Evolutionary conservation across 306 rosid species (phyloP).

Genomic region (Cucurbita pepo): DNA sequence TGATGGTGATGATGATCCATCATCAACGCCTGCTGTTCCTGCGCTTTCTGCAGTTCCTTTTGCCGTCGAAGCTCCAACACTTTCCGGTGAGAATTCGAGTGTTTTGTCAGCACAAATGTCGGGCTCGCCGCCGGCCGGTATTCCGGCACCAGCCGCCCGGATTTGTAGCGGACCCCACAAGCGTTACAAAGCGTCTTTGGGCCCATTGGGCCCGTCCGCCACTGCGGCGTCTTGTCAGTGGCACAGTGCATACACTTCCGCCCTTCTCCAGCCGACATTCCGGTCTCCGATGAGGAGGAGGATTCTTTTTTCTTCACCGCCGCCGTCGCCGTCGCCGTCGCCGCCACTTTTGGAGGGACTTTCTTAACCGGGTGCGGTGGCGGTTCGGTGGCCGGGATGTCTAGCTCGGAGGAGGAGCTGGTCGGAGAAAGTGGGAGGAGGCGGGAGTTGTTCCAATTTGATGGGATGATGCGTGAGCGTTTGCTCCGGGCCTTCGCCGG

Average conservation of each 20-base stretch:
- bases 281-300: neutral
- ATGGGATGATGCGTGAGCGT: constrained; percentile 49
- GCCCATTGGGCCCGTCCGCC: constrained; percentile 4
- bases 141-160: neutral
- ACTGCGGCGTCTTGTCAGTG: constrained; percentile 2
- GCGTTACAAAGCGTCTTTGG: constrained; percentile 2
- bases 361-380: constrained; percentile 15
- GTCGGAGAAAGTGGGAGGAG: constrained; percentile 43
- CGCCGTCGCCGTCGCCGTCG: neutral
- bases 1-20: constrained; percentile 21
- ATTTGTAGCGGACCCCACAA: neutral
- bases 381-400: neutral
- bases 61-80: neutral
- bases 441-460: constrained; percentile 67
- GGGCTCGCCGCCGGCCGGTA: constrained; percentile 1
- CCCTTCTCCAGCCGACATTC: constrained; percentile 12
- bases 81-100: neutral
- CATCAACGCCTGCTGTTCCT: constrained; percentile 1
- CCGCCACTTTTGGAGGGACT: neutral
- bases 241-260: constrained; percentile 2
- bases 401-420: neutral
- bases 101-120: neutral
- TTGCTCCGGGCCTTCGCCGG: constrained; percentile 85
- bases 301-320: constrained; percentile 32
- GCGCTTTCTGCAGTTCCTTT: neutral